Conservation (phyloP, 2,329 filamentous ascomycete species). For the Colletotrichum eleusines region DNA sequence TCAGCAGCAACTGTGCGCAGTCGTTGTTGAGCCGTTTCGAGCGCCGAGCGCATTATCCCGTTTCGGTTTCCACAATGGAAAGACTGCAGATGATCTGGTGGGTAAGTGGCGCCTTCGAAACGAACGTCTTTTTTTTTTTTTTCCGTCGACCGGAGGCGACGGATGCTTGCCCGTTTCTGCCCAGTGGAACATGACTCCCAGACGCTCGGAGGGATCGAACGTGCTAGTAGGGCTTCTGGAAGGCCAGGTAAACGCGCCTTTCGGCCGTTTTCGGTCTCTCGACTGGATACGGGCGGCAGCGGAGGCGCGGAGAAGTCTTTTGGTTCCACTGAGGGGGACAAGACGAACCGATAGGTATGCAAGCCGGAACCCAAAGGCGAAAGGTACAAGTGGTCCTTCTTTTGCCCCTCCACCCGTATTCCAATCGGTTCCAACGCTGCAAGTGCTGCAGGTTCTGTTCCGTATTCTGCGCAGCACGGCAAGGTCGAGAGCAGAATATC, state of each 20-base stretch:
- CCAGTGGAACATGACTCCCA: neutral
- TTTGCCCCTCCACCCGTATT: conserved; percentile 14
- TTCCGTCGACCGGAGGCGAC: neutral
- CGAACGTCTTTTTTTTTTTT: neutral
- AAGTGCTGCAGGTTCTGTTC: conserved; percentile 6
- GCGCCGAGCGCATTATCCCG: neutral
- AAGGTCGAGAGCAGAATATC: neutral
- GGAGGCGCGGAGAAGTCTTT: neutral
- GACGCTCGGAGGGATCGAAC: neutral
- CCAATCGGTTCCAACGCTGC: neutral
- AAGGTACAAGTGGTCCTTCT: neutral
- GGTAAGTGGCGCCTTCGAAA: conserved; percentile 9
- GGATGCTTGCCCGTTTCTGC: neutral
- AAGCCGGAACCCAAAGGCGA: neutral
- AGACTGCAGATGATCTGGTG: conserved; percentile 10
- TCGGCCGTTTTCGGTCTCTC: conserved; percentile 3
- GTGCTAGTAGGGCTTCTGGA: conserved; percentile 10
- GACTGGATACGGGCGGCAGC: neutral
- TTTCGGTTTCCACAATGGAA: neutral
- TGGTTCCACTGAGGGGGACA: conserved; percentile 5
- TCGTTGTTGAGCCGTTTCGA: neutral
- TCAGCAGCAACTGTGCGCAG: conserved; percentile 1
- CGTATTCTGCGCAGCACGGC: conserved; percentile 10
- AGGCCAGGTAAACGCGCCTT: conserved; percentile 4
- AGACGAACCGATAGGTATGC: conserved; percentile 19